A percentile compares a stretch with the other conserved stretches of the same genome.
These are phyloP conservation scores for Termitomyces sp. DNA, from an alignment of 768 basidiomycete genomes.

Conservation along the genomic window DNA sequence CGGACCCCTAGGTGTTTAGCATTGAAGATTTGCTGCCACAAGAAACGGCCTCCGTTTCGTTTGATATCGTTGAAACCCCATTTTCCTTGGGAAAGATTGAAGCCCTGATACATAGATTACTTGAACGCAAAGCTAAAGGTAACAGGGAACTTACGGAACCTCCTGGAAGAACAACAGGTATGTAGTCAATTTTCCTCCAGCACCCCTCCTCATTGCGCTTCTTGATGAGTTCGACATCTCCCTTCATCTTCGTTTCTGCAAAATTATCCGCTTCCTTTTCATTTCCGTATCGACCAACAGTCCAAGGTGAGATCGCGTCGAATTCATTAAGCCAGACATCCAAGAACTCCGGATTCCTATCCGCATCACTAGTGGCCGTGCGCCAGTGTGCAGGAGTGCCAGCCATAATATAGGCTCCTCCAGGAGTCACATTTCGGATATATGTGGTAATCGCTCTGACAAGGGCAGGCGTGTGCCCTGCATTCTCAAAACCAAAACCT, in stretches of 20 bases:
- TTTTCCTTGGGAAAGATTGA: conserved; percentile 66
- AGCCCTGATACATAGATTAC: conserved; percentile 43
- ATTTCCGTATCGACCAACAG: conserved; percentile 64
- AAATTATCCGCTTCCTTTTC: conserved; percentile 63
- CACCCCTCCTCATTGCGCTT: conserved; percentile 39
- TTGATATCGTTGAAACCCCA: conserved; percentile 73
- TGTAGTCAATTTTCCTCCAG: conserved; percentile 64
- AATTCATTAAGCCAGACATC: conserved; percentile 75
- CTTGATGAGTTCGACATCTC: conserved; percentile 59
- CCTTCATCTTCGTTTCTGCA: conserved; percentile 58
- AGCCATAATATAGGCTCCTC: conserved; percentile 72
- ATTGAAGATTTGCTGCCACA: conserved; percentile 79
- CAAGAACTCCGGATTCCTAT: conserved; percentile 61
- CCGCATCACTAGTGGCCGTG: conserved; percentile 64
- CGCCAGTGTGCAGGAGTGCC: conserved; percentile 78
- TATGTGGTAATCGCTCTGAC: conserved; percentile 53
- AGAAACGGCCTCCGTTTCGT: conserved; percentile 69
- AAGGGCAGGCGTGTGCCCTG: conserved; percentile 58
- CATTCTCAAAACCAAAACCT: conserved; percentile 69
- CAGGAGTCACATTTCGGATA: conserved; percentile 61
- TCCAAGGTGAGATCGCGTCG: conserved; percentile 83
- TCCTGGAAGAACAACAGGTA: conserved; percentile 82
- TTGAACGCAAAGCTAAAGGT: conserved; percentile 12
- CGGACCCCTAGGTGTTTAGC: conserved; percentile 58
- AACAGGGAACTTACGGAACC: conserved; percentile 60